Base-by-base conservation (phyloP, 805 yeast genomes). In the Lipomyces chichibuensis region DNA sequence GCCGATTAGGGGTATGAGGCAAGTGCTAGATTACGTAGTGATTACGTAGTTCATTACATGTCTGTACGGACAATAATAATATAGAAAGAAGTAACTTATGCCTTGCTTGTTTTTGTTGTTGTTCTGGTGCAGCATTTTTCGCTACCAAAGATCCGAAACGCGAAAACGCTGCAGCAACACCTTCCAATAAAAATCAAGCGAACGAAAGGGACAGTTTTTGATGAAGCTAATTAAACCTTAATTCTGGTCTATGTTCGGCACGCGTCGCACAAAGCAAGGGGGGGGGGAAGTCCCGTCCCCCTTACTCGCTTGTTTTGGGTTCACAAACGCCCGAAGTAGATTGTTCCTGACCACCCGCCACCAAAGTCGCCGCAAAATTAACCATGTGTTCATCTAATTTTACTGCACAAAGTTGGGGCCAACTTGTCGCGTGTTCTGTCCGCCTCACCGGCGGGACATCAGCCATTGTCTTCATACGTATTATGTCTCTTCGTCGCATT, bases 191-290 rank as follows among this genome's bases (percentile, higher is more conserved):
- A 29, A 29, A 29, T 29, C 32, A 5, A 29, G 32, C 53, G 25
- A n/a, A 9, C 53, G 53, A 49, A 49, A 14, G 27, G 25, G 7
- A 5, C 32, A n/a, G 32, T 29, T 29, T 49, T 52, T 25, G 35
- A 52, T 52, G 32, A 52, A 29, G 32, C 23, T 33, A 52, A 52
- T 52, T 29, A 52, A 52, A 52, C 55, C 33, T 52, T 52, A 17
- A 13, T 25, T 20, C 13, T 7, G 20, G 20, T n/a, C 29, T 17
- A 23, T n/a, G 53, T 23, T 27, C 25, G 23, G 53, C 27, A 20
- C 53, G 53, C 27, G 53, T n/a, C 53, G 29, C 53, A 49, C 53
- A 52, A 52, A 23, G 55, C 27, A 43, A 43, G 49, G 49, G 49
- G 49, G n/a, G n/a, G 49, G 49, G 49, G 49, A 43, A 17, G 32